Conservation (phyloP, 164 flowering plant genomes). For the Vitis rupestris region DNA sequence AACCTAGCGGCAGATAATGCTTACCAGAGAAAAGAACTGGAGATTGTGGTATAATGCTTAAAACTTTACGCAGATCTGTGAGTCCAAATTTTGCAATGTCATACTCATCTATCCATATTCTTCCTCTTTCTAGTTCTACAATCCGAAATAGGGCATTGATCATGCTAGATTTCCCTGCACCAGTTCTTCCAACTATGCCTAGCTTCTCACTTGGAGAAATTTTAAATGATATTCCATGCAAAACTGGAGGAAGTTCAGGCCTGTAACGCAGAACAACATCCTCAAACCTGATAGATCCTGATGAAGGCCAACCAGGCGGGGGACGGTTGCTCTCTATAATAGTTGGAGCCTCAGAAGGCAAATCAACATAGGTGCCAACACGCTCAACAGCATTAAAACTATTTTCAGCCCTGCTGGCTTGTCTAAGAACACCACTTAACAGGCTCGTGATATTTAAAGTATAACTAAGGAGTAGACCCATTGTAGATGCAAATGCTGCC, state of each 20-base stretch:
- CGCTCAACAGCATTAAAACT: conserved; percentile 91
- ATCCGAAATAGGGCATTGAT: conserved; percentile 90
- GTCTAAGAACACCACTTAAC: conserved; percentile 77
- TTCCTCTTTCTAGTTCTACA: conserved; percentile 83
- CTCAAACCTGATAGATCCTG: conserved; percentile 73
- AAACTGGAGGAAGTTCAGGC: conserved; percentile 93
- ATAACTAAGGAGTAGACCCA: conserved; percentile 97
- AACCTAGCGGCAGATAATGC: background rate
- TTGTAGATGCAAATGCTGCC: conserved; percentile 82
- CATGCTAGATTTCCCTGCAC: conserved; percentile 98
- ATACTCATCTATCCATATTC: conserved; percentile 70
- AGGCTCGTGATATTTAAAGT: conserved; percentile 78
- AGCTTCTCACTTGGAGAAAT: conserved; percentile 79
- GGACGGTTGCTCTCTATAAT: conserved; percentile 73
- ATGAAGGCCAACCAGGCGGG: conserved; percentile 91
- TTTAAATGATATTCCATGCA: conserved; percentile 76
- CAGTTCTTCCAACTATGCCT: conserved; percentile 96
- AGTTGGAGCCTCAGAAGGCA: conserved; percentile 83
- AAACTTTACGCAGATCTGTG: conserved; percentile 70
- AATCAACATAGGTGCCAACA: conserved; percentile 76
- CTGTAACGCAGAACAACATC: conserved; percentile 86
- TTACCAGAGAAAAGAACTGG: conserved; percentile 97
- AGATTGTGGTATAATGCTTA: conserved; percentile 91
- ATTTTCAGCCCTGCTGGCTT: conserved; percentile 90
- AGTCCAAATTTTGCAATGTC: conserved; percentile 78